phyloP scores from a whole-genome alignment of 2,329 filamentous ascomycete species.

The Tolypocladium album region DNA sequence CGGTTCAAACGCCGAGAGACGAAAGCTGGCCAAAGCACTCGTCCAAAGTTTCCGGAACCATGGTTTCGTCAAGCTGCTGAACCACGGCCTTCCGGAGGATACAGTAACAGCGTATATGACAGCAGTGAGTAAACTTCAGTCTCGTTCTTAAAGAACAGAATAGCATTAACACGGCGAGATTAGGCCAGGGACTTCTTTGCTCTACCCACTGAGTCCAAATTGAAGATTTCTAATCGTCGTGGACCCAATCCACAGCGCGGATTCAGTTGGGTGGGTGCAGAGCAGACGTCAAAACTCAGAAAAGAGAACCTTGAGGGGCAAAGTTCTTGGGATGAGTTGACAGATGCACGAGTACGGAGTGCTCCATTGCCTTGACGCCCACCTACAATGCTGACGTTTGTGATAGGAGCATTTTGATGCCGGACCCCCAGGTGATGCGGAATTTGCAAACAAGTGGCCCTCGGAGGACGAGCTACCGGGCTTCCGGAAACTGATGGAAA shows the following conservation, averaged over 20 bases:
- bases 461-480: not conserved
- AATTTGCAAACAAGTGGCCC: not conserved
- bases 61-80: constrained; percentile 2
- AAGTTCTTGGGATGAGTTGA: constrained; percentile 6
- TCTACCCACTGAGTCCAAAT: constrained; percentile 14
- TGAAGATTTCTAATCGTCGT: constrained; percentile 16
- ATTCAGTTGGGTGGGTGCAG: constrained; percentile 18
- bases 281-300: constrained; percentile 14
- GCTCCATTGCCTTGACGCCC: too few relatives aligned
- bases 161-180: not conserved
- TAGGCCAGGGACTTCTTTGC: constrained; percentile 4
- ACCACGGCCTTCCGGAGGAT: constrained; percentile 1
- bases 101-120: not conserved
- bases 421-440: not conserved
- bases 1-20: not conserved
- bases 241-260: constrained; percentile 18
- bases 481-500: not conserved
- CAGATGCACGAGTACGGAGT: not conserved
- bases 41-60: not conserved
- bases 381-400: not conserved
- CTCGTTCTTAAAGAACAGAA: not conserved
- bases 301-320: not conserved
- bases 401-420: not conserved
- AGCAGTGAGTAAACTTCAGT: not conserved
- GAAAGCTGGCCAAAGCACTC: not conserved